Conservation (phyloP, 768 basidiomycete genomes). For the Suillus sp. region DNA sequence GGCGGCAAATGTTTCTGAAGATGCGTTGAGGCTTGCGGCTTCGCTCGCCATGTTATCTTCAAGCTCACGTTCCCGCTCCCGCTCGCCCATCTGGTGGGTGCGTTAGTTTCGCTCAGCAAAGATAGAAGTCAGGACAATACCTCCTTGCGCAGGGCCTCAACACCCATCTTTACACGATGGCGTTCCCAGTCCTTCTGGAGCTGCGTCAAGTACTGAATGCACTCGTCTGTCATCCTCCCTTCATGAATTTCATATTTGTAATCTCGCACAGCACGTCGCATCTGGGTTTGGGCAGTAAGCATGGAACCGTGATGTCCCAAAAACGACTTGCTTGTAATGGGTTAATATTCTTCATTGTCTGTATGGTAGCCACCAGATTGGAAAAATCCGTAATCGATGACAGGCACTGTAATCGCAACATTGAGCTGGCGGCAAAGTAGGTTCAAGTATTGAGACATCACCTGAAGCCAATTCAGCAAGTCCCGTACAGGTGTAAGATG, state of each 20-base stretch:
- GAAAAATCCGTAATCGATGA: conserved; percentile 89
- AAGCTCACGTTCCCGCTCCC: conserved; percentile 66
- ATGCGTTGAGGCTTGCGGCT: conserved; percentile 34
- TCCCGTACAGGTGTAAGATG: conserved; percentile 88
- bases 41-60: conserved; percentile 38
- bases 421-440: conserved; percentile 5
- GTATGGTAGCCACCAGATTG: conserved; percentile 86
- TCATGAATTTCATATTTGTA: conserved; percentile 95
- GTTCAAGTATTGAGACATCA: conserved; percentile 31
- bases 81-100: conserved; percentile 57
- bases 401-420: conserved; percentile 53
- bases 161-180: conserved; percentile 82
- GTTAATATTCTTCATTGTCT: conserved; percentile 83
- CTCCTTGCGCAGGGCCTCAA: conserved; percentile 84
- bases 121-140: conserved; percentile 38
- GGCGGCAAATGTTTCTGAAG: conserved; percentile 37
- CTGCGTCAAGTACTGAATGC: conserved; percentile 90
- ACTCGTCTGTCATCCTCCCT: conserved; percentile 91
- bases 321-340: conserved; percentile 72
- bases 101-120: conserved; percentile 10
- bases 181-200: conserved; percentile 98
- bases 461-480: conserved; percentile 85
- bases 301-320: conserved; percentile 6
- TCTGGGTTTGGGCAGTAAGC: conserved; percentile 43
- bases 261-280: conserved; percentile 92